Evolutionary conservation across 2,329 filamentous ascomycete genomes (phyloP).

Genomic region (Cladosporium sp.): DNA sequence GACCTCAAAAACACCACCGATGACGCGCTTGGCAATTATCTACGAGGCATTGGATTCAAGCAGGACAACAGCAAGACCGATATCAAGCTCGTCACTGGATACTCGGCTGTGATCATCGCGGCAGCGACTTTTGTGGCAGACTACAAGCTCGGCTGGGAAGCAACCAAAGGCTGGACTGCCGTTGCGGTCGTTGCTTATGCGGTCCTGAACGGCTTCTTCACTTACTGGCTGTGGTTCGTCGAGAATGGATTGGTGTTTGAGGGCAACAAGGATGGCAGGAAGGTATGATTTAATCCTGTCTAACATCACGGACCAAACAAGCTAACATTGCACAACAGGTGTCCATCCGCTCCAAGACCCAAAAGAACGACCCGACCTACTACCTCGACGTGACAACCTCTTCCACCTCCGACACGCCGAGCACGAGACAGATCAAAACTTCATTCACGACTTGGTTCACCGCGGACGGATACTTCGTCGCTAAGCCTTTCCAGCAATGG

Average conservation of each 20-base stretch:
- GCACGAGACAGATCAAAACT: constrained; percentile 51
- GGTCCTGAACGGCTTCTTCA: constrained; percentile 70
- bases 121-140: constrained; percentile 86
- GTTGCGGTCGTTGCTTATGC: constrained; percentile 77
- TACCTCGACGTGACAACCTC: constrained; percentile 59
- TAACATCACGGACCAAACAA: not conserved
- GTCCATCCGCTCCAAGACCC: constrained; percentile 64
- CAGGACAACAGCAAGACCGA: constrained; percentile 80
- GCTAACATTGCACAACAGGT: constrained; percentile 49
- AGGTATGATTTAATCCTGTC: constrained; percentile 44
- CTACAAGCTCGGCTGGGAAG: constrained; percentile 85
- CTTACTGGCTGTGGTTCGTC: constrained; percentile 78
- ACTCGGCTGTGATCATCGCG: constrained; percentile 73
- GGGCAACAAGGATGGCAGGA: constrained; percentile 65
- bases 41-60: constrained; percentile 79
- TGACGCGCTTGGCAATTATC: constrained; percentile 89
- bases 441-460: constrained; percentile 73
- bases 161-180: constrained; percentile 75
- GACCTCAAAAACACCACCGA: constrained; percentile 97
- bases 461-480: constrained; percentile 68
- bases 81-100: constrained; percentile 78
- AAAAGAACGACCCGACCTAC: constrained; percentile 81
- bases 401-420: constrained; percentile 14
- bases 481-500: constrained; percentile 73
- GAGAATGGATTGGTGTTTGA: constrained; percentile 81